These are phyloP conservation scores for Simmondsia chinensis DNA, from an alignment of 148 eudicot species.

Conservation along the genomic window DNA sequence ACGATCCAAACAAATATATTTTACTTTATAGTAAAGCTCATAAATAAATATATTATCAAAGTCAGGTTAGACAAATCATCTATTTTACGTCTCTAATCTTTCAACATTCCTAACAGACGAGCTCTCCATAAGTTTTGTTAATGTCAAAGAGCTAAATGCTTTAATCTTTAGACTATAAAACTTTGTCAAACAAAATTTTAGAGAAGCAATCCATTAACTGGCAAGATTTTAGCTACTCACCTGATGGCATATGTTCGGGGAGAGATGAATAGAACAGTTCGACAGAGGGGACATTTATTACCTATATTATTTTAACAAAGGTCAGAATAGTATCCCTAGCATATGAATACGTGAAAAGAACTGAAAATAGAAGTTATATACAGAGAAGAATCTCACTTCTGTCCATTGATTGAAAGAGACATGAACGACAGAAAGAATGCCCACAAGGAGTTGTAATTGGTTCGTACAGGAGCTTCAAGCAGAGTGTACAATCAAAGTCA, in stretches of 20 bases:
- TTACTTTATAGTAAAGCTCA: no score
- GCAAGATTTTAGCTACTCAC: conserved; percentile 43
- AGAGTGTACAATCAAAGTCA: conserved; percentile 95
- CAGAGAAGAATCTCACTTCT: conserved; percentile 45
- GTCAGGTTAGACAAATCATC: no score
- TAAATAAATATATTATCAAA: no score
- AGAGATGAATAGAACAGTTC: conserved; percentile 78
- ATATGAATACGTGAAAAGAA: not conserved
- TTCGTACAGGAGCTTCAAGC: conserved; percentile 85
- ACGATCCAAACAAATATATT: no score
- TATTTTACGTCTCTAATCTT: no score
- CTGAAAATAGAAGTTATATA: conserved; percentile 2
- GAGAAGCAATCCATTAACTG: no score
- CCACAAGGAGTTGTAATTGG: conserved; percentile 99
- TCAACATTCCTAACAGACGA: no score
- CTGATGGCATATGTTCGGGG: conserved; percentile 76
- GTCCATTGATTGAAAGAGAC: conserved; percentile 96
- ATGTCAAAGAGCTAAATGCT: no score
- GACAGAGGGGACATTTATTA: conserved; percentile 85
- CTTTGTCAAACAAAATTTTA: no score
- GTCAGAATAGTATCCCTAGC: conserved; percentile 7
- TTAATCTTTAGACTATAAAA: no score
- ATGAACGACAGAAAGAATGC: conserved; percentile 92
- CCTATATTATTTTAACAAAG: conserved; percentile 31
- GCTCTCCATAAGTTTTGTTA: no score